Base-by-base conservation (phyloP, 805 yeast genomes). In the Candida adriatica region DNA sequence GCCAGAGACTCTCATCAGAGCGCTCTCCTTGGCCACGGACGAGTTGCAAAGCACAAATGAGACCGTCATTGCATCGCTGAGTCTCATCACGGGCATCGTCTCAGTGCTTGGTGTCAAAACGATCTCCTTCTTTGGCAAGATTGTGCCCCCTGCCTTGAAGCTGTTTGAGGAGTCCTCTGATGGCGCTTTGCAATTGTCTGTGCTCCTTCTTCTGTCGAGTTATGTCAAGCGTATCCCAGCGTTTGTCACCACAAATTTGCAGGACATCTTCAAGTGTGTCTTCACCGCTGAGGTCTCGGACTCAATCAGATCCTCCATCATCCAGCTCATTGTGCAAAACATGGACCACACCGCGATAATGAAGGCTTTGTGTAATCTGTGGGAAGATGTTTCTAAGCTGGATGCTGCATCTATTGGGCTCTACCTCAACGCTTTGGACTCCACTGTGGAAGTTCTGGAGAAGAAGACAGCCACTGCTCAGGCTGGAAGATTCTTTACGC, bases 141-240 rank as follows among this genome's bases (percentile, higher is more conserved):
- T 88, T 50, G 73, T 92, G 39, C 85, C 87, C 11, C 84, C 86
- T 10, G 64, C 83, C 8, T 64, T 86, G 33, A 60, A 62, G 17
- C 67, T 84, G 23, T 80, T 83, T 59, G 64, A 68, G 18, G 49
- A 51, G 10, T 39, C 47, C 2, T 41, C 62, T 23, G 59, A 45
- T 37, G 51, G 57, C 27, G 53, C 57, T 30, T 24, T 86, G 21
- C 92, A 86, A 52, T 64, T 84, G 11, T 73, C 96, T 0, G 68
- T 79, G 11, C 58, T 85, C 37, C 70, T 85, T 21, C 62, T 90
- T 27, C 66, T 84, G 34, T 76, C 95, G 6, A 72, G 87, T 26
- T 65, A 85, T 48, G 62, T 88, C 30, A 84, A 79, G 57, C 76
- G 84, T 45, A 77, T 92, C 43, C 96, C 98, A 21, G 79, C 83